Percentiles rank a stretch among this genome's conserved stretches.
These are phyloP conservation scores for Sclerotinia subarctica DNA, from an alignment of 2,329 filamentous ascomycete genomes.

Conservation along the genomic window DNA sequence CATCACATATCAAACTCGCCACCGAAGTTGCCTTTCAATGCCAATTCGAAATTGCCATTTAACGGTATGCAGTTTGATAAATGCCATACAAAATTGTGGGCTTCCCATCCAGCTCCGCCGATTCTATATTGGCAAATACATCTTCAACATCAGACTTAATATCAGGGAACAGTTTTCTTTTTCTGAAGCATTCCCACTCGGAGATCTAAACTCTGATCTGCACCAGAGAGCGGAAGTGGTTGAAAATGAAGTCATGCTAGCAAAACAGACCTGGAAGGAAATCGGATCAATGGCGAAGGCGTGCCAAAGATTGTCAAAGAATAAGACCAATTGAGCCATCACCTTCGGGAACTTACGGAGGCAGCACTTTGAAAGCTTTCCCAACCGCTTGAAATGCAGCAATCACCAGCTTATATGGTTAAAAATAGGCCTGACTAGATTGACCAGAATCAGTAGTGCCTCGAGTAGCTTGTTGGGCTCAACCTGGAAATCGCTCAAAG, in stretches of 20 bases:
- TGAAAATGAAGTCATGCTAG: background rate
- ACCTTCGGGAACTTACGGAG: background rate
- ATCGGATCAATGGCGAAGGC: background rate
- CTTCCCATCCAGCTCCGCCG: background rate
- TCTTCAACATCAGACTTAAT: background rate
- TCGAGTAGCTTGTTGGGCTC: background rate
- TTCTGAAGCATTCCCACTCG: background rate
- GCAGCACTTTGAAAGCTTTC: background rate
- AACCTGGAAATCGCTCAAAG: background rate
- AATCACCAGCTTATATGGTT: no score
- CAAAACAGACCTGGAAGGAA: background rate
- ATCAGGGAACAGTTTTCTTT: background rate
- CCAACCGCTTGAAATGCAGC: background rate
- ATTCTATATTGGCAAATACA: background rate
- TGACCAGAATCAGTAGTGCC: background rate
- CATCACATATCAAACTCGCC: background rate
- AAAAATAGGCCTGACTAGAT: background rate
- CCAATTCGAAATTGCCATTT: background rate
- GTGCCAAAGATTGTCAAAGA: background rate
- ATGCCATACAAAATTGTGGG: background rate
- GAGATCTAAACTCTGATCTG: background rate
- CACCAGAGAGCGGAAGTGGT: no score
- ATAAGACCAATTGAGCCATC: no score
- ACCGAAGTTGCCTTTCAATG: no score
- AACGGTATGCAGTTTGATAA: background rate